These are phyloP conservation scores for Phytophthora palmivora DNA, from an alignment of 352 stramenopile species.

Conservation along the genomic window DNA sequence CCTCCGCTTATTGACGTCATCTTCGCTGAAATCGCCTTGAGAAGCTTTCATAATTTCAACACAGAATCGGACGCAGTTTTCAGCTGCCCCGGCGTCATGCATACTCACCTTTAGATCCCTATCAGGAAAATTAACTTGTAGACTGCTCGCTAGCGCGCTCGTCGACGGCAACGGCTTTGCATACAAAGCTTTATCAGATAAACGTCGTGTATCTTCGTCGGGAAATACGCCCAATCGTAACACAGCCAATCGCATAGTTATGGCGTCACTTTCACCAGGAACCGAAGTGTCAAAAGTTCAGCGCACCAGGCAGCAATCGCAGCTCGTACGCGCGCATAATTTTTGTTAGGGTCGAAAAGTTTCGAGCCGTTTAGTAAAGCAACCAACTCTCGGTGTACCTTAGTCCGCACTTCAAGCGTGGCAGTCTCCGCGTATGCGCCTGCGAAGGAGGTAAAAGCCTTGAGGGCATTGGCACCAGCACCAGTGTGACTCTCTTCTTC, in stretches of 20 bases:
- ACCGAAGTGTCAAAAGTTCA: conserved; percentile 39
- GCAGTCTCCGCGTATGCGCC: conserved; percentile 46
- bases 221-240: conserved; percentile 48
- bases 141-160: conserved; percentile 31
- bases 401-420: conserved; percentile 35
- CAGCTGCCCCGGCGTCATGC: conserved; percentile 37
- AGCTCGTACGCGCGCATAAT: conserved; percentile 68
- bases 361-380: conserved; percentile 63
- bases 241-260: conserved; percentile 68
- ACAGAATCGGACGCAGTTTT: conserved; percentile 66
- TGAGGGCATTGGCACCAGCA: conserved; percentile 65
- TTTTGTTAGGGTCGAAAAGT: conserved; percentile 63
- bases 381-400: conserved; percentile 59
- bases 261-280: conserved; percentile 27
- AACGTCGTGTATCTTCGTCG: conserved; percentile 52
- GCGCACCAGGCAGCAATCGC: conserved; percentile 69
- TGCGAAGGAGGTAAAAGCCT: conserved; percentile 63
- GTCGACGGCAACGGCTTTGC: conserved; percentile 49
- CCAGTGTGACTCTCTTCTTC: conserved; percentile 60
- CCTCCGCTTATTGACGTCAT: conserved; percentile 31
- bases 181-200: conserved; percentile 53
- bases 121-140: conserved; percentile 32
- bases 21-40: conserved; percentile 13
- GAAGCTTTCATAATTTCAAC: conserved; percentile 49
- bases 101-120: conserved; percentile 56